Base-by-base conservation (phyloP, 2,329 filamentous ascomycete species). In the Pyrenophora seminiperda region DNA sequence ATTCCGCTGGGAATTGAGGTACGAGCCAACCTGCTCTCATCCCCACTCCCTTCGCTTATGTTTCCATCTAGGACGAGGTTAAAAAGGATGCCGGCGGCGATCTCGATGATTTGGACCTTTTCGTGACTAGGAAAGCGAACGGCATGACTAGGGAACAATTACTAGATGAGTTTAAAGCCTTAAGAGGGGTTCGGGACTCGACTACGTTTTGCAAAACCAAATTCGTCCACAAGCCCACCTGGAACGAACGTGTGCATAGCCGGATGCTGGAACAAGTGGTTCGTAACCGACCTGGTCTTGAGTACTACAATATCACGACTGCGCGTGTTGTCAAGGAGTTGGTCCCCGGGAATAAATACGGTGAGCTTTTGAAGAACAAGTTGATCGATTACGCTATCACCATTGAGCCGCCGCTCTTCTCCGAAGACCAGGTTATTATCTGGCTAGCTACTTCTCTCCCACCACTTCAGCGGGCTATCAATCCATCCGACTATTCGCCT, bases 321-420 rank as follows among this genome's bases (percentile, higher is more conserved):
- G 47, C 41, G 41, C 46, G 50, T 17, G 47, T 54, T 18, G 45
- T 50, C 9, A 50, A 45, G 37, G 47, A 50, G 41, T 46, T 54
- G 6, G 47, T 54, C 9, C 51, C 47, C 7, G 41, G 41, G 5
- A 55, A 55, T 37, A 37, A 55, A 44, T 48, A 52, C 34, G 42
- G 52, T 17, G 32, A 34, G 32, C 32, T 34, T 34, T 17, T 34
- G n/a, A 34, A 34, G 15, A 39, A 37, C 30, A 57, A 57, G 42
- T 54, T 57, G 40, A 50, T 57, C 39, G 37, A 57, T 34, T 57
- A 40, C 24, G 50, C 54, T 29, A 41, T 57, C 37, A 52, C 22
- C 36, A 43, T 58, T 29, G 36, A 34, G 11, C 43, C 43, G 7
- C 38, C 33, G 18, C 39, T 53, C 4, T 18, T 55, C 36, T 44